phyloP scores from a whole-genome alignment of 306 rosid species.

The Oemleria cerasiformis region DNA sequence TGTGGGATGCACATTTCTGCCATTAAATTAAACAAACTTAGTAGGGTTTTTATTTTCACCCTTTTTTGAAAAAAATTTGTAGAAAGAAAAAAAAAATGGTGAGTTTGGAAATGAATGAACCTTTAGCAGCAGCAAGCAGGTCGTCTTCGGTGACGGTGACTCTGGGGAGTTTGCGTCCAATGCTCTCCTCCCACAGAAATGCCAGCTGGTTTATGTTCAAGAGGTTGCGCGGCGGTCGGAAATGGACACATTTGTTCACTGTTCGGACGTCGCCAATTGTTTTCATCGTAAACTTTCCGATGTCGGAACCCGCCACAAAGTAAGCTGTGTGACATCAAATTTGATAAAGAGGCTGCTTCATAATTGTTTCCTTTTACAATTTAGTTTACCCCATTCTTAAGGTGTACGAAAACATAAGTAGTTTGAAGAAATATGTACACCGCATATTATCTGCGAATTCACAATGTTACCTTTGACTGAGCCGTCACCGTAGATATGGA shows the following conservation, averaged over 20 bases:
- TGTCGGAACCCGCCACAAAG: conserved; percentile 50
- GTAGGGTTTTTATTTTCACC: background rate
- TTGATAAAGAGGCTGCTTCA: too few relatives aligned
- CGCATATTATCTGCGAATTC: too few relatives aligned
- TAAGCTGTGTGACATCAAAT: conserved; percentile 32
- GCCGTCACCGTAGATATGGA: conserved; percentile 55
- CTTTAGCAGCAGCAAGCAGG: conserved; percentile 49
- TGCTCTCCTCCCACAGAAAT: conserved; percentile 48
- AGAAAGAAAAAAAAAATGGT: background rate
- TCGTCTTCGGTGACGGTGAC: conserved; percentile 35
- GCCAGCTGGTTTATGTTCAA: conserved; percentile 50
- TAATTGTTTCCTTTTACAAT: too few relatives aligned
- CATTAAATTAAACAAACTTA: background rate
- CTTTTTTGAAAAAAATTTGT: too few relatives aligned
- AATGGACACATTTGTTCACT: conserved; percentile 48
- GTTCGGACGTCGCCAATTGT: conserved; percentile 38
- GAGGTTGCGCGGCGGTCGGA: conserved; percentile 41
- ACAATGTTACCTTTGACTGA: conserved; percentile 31
- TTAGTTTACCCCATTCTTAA: too few relatives aligned
- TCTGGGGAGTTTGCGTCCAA: conserved; percentile 47
- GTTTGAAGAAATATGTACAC: too few relatives aligned
- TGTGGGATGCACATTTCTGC: conserved; percentile 40
- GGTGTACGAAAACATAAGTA: too few relatives aligned
- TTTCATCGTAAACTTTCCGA: conserved; percentile 53
- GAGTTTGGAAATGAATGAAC: conserved; percentile 11